Evolutionary conservation across 495 filamentous ascomycete genomes (phyloP).

Genomic region (Penicillium robsamsonii): DNA sequence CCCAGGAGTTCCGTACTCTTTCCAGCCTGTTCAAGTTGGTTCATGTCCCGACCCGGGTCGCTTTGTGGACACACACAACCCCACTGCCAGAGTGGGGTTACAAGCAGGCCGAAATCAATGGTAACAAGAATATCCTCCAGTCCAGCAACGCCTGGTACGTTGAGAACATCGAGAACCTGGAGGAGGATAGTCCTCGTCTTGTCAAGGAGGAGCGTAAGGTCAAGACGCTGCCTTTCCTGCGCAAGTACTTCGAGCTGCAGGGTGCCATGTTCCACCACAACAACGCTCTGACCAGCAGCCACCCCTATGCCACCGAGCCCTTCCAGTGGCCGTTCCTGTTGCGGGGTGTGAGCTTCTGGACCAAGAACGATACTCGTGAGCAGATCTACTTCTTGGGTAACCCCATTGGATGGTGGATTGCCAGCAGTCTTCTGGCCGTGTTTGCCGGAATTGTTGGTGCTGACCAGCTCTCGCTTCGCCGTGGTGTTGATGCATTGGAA

Average conservation of each 20-base stretch:
- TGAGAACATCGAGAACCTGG: slow-evolving; percentile 82
- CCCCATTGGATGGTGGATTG: slow-evolving; percentile 96
- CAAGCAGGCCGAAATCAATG: slow-evolving; percentile 98
- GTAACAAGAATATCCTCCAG: slow-evolving; percentile 92
- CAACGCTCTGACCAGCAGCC: slow-evolving; percentile 92
- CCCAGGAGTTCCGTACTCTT: slow-evolving; percentile 84
- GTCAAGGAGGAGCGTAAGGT: slow-evolving; percentile 69
- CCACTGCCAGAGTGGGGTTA: slow-evolving; percentile 94
- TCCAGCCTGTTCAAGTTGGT: slow-evolving; percentile 92
- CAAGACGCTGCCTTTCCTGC: slow-evolving; percentile 82
- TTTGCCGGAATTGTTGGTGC: slow-evolving; percentile 90
- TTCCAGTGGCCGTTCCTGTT: slow-evolving; percentile 97
- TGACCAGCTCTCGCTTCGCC: slow-evolving; percentile 87
- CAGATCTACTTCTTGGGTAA: slow-evolving; percentile 99
- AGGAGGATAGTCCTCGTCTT: slow-evolving; percentile 64
- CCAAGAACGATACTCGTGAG: slow-evolving; percentile 89
- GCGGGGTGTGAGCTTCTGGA: slow-evolving; percentile 98
- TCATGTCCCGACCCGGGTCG: slow-evolving; percentile 88
- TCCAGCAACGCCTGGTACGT: slow-evolving; percentile 92
- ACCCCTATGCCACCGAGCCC: slow-evolving; percentile 93
- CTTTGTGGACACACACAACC: slow-evolving; percentile 96
- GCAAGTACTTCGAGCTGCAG: slow-evolving; percentile 95
- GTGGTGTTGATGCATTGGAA: slow-evolving; percentile 91
- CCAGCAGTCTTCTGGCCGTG: slow-evolving; percentile 85
- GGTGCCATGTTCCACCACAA: slow-evolving; percentile 99